Percentiles rank a stretch among this genome's conserved stretches.
Evolutionary conservation across 2,329 filamentous ascomycete genomes (phyloP).

Genomic region (Ophiostoma ulmi): DNA sequence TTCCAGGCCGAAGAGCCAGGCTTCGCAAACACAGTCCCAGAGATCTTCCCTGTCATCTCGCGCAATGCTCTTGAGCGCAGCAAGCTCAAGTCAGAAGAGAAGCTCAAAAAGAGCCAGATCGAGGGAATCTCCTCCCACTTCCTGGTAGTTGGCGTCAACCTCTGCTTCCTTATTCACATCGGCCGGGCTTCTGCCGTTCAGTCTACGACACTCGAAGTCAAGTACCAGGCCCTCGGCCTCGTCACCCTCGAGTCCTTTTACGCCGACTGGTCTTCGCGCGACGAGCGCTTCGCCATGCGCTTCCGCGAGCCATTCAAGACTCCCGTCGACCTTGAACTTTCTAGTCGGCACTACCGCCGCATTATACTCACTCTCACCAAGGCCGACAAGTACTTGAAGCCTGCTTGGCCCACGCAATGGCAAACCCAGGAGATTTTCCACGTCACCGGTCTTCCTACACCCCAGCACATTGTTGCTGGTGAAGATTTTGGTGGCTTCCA

Average conservation of each 20-base stretch:
- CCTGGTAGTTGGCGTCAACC: slow-evolving; percentile 49
- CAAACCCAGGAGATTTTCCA: slow-evolving; percentile 48
- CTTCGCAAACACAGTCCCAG: slow-evolving; percentile 34
- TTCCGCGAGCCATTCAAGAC: slow-evolving; percentile 43
- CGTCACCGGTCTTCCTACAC: slow-evolving; percentile 48
- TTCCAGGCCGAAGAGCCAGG: slow-evolving; percentile 43
- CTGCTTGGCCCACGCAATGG: slow-evolving; percentile 53
- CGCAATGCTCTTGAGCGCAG: slow-evolving; percentile 40
- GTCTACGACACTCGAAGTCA: slow-evolving; percentile 44
- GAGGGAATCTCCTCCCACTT: slow-evolving; percentile 53
- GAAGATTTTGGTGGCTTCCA: slow-evolving; percentile 51
- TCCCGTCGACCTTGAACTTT: slow-evolving; percentile 40
- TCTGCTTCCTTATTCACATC: slow-evolving; percentile 50
- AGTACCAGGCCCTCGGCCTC: slow-evolving; percentile 48
- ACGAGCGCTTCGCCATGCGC: slow-evolving; percentile 52
- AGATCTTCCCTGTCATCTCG: slow-evolving; percentile 51
- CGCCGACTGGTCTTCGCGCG: slow-evolving; percentile 47
- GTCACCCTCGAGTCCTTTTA: slow-evolving; percentile 49
- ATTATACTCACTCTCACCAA: slow-evolving; percentile 52
- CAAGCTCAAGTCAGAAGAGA: slow-evolving; percentile 37
- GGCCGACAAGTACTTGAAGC: slow-evolving; percentile 52
- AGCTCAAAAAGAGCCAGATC: slow-evolving; percentile 40
- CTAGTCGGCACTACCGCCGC: slow-evolving; percentile 50
- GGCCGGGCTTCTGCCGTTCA: slow-evolving; percentile 41
- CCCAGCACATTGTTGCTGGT: slow-evolving; percentile 50